Evolutionary conservation across 2,329 filamentous ascomycete genomes (phyloP).

Genomic region (Aspergillus sp.): DNA sequence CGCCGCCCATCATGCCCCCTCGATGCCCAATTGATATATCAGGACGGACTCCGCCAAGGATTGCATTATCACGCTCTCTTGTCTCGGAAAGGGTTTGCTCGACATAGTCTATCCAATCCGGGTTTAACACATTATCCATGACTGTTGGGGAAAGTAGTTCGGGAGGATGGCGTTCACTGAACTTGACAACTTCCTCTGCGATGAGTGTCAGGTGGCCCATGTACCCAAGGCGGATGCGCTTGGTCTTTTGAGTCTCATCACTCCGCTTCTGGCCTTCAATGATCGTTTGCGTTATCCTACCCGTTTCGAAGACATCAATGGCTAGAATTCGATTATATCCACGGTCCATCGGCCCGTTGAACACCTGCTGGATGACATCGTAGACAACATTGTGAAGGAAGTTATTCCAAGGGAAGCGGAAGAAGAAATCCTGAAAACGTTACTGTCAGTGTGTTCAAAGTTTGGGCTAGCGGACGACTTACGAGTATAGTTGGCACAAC

Average conservation of each 20-base stretch:
- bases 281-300: constrained; percentile 85
- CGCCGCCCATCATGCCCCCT: constrained; percentile 62
- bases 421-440: constrained; percentile 81
- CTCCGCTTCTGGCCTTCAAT: constrained; percentile 85
- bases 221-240: constrained; percentile 90
- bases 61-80: constrained; percentile 94
- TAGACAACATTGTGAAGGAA: constrained; percentile 99
- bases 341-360: constrained; percentile 96
- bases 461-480: constrained; percentile 42
- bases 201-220: constrained; percentile 98
- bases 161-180: constrained; percentile 88
- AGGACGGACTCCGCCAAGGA: constrained; percentile 89
- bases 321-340: constrained; percentile 89
- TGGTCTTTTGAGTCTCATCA: constrained; percentile 79
- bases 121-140: constrained; percentile 82
- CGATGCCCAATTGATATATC: constrained; percentile 84
- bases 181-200: constrained; percentile 97
- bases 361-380: constrained; percentile 97
- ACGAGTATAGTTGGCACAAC: constrained; percentile 96
- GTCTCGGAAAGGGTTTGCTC: constrained; percentile 92
- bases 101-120: constrained; percentile 91
- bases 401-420: constrained; percentile 98
- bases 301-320: constrained; percentile 88
- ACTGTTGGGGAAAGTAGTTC: constrained; percentile 82
- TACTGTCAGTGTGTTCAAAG: not conserved